phyloP scores from a whole-genome alignment of 2,329 filamentous ascomycete genomes.

The Pyrenophora tritici-repentis region DNA sequence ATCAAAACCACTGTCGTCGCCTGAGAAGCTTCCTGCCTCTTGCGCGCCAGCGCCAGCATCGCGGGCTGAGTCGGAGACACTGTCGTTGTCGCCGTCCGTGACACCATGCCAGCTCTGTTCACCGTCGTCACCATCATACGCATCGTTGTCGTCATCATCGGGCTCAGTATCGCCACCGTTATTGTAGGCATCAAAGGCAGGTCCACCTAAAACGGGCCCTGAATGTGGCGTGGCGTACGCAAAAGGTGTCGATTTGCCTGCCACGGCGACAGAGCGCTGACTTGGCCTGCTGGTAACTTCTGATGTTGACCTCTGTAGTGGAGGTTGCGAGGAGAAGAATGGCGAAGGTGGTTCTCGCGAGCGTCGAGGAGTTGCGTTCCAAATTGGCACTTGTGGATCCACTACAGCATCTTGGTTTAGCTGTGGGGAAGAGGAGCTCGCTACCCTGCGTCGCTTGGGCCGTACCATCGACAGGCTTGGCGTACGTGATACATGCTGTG shows the following conservation, averaged over 20 bases:
- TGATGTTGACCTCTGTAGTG: slow-evolving; percentile 36
- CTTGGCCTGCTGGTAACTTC: slow-evolving; percentile 50
- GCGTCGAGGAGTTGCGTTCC: slow-evolving; percentile 49
- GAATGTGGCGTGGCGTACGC: slow-evolving; percentile 79
- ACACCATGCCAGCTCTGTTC: slow-evolving; percentile 41
- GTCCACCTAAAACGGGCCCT: slow-evolving; percentile 41
- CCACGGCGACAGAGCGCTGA: slow-evolving; percentile 45
- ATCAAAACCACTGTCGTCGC: slow-evolving; percentile 43
- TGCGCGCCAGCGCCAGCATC: slow-evolving; percentile 31
- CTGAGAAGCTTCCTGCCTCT: slow-evolving; percentile 39
- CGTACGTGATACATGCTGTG: slow-evolving; percentile 41
- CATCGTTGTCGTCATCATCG: slow-evolving; percentile 42
- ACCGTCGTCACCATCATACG: slow-evolving; percentile 33
- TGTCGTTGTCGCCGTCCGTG: slow-evolving; percentile 32
- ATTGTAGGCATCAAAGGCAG: slow-evolving; percentile 28
- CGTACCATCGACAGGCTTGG: slow-evolving; percentile 39
- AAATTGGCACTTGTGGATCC: slow-evolving; percentile 38
- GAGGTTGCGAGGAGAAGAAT: slow-evolving; percentile 42
- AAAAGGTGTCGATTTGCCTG: slow-evolving; percentile 58
- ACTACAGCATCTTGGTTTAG: slow-evolving; percentile 15
- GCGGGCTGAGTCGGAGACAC: slow-evolving; percentile 27
- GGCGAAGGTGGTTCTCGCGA: slow-evolving; percentile 53
- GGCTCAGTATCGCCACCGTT: slow-evolving; percentile 43
- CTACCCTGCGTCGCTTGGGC: slow-evolving; percentile 55
- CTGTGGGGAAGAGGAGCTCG: slow-evolving; percentile 34